These are phyloP conservation scores for Penicillium coprophilum DNA, from an alignment of 495 filamentous ascomycete species.

Conservation along the genomic window DNA sequence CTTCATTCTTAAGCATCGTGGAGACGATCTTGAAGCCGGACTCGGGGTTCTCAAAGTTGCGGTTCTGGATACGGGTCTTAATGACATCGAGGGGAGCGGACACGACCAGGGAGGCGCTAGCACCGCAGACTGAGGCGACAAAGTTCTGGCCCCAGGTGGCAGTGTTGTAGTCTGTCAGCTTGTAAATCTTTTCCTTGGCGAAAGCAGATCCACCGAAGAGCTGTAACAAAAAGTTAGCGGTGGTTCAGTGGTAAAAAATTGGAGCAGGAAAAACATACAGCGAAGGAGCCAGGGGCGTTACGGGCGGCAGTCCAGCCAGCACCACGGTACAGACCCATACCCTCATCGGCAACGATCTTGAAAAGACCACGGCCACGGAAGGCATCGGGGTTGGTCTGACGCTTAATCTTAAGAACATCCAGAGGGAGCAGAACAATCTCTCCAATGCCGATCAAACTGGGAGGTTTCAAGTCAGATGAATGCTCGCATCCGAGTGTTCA, in stretches of 20 bases:
- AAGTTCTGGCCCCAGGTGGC: conserved; percentile 98
- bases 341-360: conserved; percentile 88
- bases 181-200: conserved; percentile 92
- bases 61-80: conserved; percentile 99
- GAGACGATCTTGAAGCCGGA: conserved; percentile 84
- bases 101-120: conserved; percentile 86
- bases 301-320: conserved; percentile 97
- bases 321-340: conserved; percentile 92
- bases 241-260: conserved; percentile 9
- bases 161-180: conserved; percentile 86
- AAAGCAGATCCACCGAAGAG: conserved; percentile 98
- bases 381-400: conserved; percentile 97
- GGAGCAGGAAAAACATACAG: conserved; percentile 55
- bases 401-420: conserved; percentile 98
- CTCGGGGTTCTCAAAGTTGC: conserved; percentile 97
- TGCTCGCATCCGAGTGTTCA: not conserved
- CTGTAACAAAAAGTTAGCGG: conserved; percentile 44
- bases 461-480: conserved; percentile 4
- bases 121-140: conserved; percentile 90
- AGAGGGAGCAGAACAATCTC: conserved; percentile 94
- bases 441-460: conserved; percentile 88
- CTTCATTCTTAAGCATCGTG: conserved; percentile 91
- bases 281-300: conserved; percentile 96
- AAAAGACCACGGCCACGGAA: conserved; percentile 92
- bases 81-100: conserved; percentile 97